Evolutionary conservation across 192 early-diverging fungal species (phyloP).

Genomic region (Linnemannia hyalina): DNA sequence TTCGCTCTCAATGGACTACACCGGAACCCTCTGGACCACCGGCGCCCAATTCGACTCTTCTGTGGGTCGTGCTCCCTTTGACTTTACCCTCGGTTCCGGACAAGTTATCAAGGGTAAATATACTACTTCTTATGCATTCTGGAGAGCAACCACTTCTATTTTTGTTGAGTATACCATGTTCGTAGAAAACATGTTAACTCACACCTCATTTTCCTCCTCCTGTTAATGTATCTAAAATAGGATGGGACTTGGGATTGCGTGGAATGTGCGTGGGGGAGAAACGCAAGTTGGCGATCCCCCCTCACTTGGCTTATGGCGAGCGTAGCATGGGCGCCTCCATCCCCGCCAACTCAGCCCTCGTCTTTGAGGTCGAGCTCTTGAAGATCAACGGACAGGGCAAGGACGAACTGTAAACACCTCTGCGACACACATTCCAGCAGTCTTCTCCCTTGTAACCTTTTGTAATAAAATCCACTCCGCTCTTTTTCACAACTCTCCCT

Average conservation of each 20-base stretch:
- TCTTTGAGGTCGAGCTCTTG: conserved; percentile 86
- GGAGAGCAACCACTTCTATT: no score
- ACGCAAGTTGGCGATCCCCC: conserved; percentile 78
- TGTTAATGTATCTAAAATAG: conserved; percentile 2
- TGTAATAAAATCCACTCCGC: neutral
- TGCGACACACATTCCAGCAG: neutral
- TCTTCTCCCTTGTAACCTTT: neutral
- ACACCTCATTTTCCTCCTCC: neutral
- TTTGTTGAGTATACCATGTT: neutral
- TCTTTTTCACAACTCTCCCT: neutral
- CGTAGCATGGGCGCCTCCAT: conserved; percentile 60
- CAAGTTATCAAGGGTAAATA: conserved; percentile 77
- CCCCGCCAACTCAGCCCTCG: conserved; percentile 70
- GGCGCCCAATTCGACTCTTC: conserved; percentile 83
- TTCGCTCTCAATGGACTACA: conserved; percentile 80
- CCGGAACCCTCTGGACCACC: conserved; percentile 71
- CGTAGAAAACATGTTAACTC: no score
- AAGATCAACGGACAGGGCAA: conserved; percentile 58
- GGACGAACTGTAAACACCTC: conserved; percentile 32
- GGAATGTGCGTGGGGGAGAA: conserved; percentile 89
- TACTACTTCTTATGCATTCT: no score
- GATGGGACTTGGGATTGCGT: conserved; percentile 82
- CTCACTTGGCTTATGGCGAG: conserved; percentile 71
- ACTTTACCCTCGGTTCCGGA: conserved; percentile 72
- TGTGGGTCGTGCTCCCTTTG: conserved; percentile 75